Evolutionary conservation across 2,329 filamentous ascomycete genomes (phyloP).

Genomic region (Chaetomium sp.): DNA sequence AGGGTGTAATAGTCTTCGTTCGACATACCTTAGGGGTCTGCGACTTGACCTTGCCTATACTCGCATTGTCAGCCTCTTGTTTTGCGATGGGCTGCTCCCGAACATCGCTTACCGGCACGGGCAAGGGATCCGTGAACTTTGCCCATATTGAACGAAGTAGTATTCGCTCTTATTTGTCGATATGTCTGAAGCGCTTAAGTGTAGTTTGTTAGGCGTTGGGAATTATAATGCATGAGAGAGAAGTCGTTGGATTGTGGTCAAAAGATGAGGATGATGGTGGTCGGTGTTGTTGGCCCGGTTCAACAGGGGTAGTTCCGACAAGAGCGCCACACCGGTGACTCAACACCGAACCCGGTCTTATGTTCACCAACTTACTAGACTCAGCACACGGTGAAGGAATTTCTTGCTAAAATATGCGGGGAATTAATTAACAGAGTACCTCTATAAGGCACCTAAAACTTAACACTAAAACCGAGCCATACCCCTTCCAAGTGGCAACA

Average conservation of each 20-base stretch:
- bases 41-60: slow-evolving; percentile 87
- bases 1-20: too few species aligned
- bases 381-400: too few species aligned
- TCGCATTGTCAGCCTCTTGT: slow-evolving; percentile 20
- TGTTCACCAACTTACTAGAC: not conserved
- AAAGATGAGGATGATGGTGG: not conserved
- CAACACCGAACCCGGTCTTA: not conserved
- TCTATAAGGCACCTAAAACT: too few species aligned
- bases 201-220: not conserved
- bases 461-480: too few species aligned
- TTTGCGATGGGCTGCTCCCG: not conserved
- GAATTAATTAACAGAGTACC: too few species aligned
- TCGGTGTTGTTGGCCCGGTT: not conserved
- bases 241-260: not conserved
- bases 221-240: not conserved
- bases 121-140: slow-evolving; percentile 92
- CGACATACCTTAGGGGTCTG: slow-evolving; percentile 72
- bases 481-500: too few species aligned
- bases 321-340: not conserved
- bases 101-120: slow-evolving; percentile 57
- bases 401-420: too few species aligned
- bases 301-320: not conserved
- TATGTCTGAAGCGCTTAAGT: not conserved
- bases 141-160: slow-evolving; percentile 52
- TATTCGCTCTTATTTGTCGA: slow-evolving; percentile 36